A percentile compares a stretch with the other conserved stretches of the same genome.
Evolutionary conservation across 495 filamentous ascomycete species (phyloP).

Genomic region (Penicillium canariense): DNA sequence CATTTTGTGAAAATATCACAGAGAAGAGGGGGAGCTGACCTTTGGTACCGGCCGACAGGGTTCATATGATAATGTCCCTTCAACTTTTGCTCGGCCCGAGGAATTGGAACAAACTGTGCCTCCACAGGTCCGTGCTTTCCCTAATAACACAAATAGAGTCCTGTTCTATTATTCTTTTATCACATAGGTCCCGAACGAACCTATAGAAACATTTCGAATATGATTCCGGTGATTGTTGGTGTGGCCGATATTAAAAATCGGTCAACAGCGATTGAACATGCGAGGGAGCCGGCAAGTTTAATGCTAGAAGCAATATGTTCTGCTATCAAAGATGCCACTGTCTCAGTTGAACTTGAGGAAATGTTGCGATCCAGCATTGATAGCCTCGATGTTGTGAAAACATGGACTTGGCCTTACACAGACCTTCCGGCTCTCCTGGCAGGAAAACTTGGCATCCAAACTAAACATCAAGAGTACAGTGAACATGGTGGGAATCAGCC

Average conservation of each 20-base stretch:
- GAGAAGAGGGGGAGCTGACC: no score
- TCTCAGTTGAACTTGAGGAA: conserved; percentile 11
- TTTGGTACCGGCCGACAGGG: no score
- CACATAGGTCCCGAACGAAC: no score
- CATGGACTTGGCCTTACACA: conserved; percentile 58
- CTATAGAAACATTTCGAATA: no score
- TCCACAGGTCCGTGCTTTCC: no score
- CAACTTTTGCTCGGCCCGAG: no score
- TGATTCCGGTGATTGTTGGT: conserved; percentile 49
- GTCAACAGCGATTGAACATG: conserved; percentile 46
- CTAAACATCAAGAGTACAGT: conserved; percentile 40
- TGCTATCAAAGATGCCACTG: conserved; percentile 44
- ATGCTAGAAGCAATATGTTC: conserved; percentile 48
- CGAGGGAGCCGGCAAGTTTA: conserved; percentile 49
- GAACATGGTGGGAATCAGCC: conserved; percentile 56
- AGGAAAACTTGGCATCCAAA: conserved; percentile 36
- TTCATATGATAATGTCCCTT: no score
- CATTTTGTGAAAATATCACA: no score
- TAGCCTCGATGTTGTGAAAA: conserved; percentile 51
- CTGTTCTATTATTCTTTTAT: no score
- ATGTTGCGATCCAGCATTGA: conserved; percentile 47
- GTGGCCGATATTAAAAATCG: conserved; percentile 54
- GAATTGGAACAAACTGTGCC: no score
- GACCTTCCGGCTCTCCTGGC: conserved; percentile 48
- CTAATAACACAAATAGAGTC: no score